Conservation (phyloP, 75 land plant genomes). For the Pinus albicaulis region DNA sequence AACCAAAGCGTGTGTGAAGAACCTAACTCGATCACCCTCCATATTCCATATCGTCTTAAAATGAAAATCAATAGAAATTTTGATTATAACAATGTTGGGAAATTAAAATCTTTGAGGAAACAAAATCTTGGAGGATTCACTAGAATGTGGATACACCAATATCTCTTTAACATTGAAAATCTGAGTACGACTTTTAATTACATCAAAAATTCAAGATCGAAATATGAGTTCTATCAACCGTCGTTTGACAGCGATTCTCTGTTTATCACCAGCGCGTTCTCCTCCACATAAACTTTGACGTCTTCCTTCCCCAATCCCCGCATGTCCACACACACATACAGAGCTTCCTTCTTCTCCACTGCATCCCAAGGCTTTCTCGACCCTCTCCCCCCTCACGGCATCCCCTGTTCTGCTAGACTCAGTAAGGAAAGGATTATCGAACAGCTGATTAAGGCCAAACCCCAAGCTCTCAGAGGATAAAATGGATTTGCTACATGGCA, state of each 20-base stretch:
- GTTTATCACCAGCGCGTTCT: constrained; percentile 41
- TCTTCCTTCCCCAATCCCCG: constrained; percentile 50
- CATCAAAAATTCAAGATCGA: no score
- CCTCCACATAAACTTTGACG: constrained; percentile 37
- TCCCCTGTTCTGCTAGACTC: constrained; percentile 6
- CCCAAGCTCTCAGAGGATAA: not conserved
- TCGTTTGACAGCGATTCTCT: constrained; percentile 12
- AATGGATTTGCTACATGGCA: not conserved
- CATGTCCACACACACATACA: constrained; percentile 49
- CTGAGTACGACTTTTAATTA: no score
- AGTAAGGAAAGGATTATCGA: constrained; percentile 25
- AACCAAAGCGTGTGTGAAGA: no score
- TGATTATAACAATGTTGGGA: no score
- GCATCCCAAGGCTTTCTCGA: constrained; percentile 36
- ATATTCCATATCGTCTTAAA: no score
- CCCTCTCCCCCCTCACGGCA: not conserved
- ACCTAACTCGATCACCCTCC: no score
- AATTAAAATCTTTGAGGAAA: no score
- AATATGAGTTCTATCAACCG: not conserved
- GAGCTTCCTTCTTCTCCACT: constrained; percentile 27
- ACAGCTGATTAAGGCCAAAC: constrained; percentile 28
- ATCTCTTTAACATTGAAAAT: no score
- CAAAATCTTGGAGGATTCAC: no score
- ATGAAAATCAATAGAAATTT: no score
- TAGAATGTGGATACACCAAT: no score